Evolutionary conservation across 495 filamentous ascomycete genomes (phyloP), one percentile per base, ranked within the genome.

Genomic region (Penicillium daleae): DNA sequence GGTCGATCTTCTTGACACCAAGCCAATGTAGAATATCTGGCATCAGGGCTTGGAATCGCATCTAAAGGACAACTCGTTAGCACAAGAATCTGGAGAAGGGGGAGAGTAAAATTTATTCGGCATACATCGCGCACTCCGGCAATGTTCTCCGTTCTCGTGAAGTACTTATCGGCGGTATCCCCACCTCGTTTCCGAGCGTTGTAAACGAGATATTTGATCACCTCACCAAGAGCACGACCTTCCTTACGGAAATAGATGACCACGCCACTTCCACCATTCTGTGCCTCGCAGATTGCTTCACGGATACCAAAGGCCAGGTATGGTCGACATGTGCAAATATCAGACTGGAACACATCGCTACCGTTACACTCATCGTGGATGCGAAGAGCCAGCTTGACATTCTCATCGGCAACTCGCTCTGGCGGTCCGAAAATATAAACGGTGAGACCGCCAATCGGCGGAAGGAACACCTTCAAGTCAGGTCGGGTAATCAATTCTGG

Each of bases 201-300:
- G 79, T 99, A 99, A 26, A 98, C 95, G 17, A 99, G 78, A 65
- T 93, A 93, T 82, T 99, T 99, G 54, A 95, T 96, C 26, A 99
- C 95, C 77, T 99, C 95, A n/a, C 95, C 95, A 12, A 97, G 78
- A 31, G 95, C 94, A 61, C 94, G 85, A 10, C 95, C 95, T 77
- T 99, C 95, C 76, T 99, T 99, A 58, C 95, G 91, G 87, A 99
- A 99, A 76, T 99, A 99, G 74, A 99, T 97, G 29, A 98, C 95
- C 35, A 99, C 94, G 51, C 95, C 95, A 67, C 89, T 93, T 42
- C 95, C 95, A 51, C 95, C 95, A 54, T 89, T 90, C 80, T 98
- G 95, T 13, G 95, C 95, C 78, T 97, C 92, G 67, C 93, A 94
- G 62, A 99, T 94, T 7, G 95, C 95, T 76, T 99, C 95, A 67